Evolutionary conservation across 257 asterid genomes (phyloP), one percentile per base, ranked within the genome.

Genomic region (Ilex aquifolium): DNA sequence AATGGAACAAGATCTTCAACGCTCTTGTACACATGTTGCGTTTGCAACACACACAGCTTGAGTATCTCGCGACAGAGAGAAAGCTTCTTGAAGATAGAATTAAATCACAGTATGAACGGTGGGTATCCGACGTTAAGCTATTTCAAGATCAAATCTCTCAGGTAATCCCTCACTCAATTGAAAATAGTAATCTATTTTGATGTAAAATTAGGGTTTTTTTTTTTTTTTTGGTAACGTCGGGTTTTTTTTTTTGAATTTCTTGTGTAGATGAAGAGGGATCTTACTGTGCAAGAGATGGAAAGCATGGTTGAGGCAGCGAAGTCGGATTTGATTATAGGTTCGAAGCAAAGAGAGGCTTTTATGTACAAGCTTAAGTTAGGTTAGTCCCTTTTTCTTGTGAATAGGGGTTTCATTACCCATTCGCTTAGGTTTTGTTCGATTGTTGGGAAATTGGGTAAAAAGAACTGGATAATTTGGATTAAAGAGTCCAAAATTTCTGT

Each of bases 341-440:
- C 79, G 74, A 85, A 82, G 78, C 79, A 76, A 32, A 80, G 81
- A 60, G 95, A 87, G 56, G 83, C 87, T 52, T 57, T 63, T 44
- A 50, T 78, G 46, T 85, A 65, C 75, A 81, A 80, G 79, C 76
- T 71, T 42, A 85, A 81, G 76, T 70, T 73, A 69, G 99, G 97
- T 92, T 66, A 57, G 84, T 76, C 61, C 17, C 14, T 46, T 14
- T 46, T 3, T 46, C 11, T 10, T 42, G 39, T 55, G 65, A 57
- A 6, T 44, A 55, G 29, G 17, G 17, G 15, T 31, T 13, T 56
- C 31, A 3, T 7, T 3, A 53, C 17, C 7, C 46, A 31, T 13
- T 27, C 32, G 0, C 13, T 42, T 39, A 10, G n/a, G 14, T 13
- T 49, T 7, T 60, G 63, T 27, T 17, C 56, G 53, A 29, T 48